phyloP scores from a whole-genome alignment of 2,329 filamentous ascomycete genomes.

The Venturia aucupariae region DNA sequence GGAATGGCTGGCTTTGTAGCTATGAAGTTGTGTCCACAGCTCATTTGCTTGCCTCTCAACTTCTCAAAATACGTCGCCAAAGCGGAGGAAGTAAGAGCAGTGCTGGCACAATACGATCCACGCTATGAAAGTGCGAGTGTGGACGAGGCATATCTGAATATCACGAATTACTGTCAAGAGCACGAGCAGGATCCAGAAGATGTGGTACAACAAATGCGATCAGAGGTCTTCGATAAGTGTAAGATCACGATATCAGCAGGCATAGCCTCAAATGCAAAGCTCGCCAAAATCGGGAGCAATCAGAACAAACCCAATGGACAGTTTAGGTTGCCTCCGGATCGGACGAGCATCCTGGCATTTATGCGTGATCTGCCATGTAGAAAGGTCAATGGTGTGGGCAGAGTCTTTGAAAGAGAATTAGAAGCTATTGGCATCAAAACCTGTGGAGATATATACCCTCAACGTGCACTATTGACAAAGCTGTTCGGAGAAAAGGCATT shows the following conservation, averaged over 20 bases:
- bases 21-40: constrained; percentile 80
- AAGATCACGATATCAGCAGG: constrained; percentile 87
- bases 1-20: constrained; percentile 97
- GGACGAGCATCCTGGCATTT: constrained; percentile 69
- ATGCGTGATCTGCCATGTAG: constrained; percentile 76
- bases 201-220: constrained; percentile 67
- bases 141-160: constrained; percentile 93
- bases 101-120: constrained; percentile 80
- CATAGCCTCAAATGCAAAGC: constrained; percentile 83
- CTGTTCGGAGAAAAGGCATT: constrained; percentile 90
- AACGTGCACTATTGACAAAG: constrained; percentile 62
- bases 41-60: constrained; percentile 75
- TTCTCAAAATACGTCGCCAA: constrained; percentile 88
- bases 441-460: constrained; percentile 75
- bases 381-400: constrained; percentile 91
- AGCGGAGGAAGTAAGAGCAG: constrained; percentile 73
- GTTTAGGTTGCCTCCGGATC: constrained; percentile 63
- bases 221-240: constrained; percentile 64
- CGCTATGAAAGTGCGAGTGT: constrained; percentile 89
- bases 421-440: constrained; percentile 79
- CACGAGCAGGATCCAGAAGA: constrained; percentile 62
- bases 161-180: constrained; percentile 70
- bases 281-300: constrained; percentile 94
- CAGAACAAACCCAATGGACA: constrained; percentile 96
- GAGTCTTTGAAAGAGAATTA: constrained; percentile 86